These are phyloP conservation scores for Tolypocladium tundrense DNA, from an alignment of 2,329 filamentous ascomycete species.

Conservation along the genomic window DNA sequence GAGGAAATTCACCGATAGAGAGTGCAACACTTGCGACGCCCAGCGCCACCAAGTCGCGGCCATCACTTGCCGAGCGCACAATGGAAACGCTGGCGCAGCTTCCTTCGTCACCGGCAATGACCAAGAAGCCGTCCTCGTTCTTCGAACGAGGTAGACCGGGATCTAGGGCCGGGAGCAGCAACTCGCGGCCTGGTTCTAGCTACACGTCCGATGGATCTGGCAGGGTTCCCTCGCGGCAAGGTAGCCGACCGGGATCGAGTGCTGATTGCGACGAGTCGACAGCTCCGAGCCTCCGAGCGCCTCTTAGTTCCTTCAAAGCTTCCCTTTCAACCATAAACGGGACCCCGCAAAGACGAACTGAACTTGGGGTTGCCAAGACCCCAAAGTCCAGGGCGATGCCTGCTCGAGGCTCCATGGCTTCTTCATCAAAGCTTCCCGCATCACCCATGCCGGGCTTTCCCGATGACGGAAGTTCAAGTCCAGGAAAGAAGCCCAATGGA, in stretches of 20 bases:
- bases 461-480: conserved; percentile 24
- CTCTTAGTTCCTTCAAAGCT: conserved; percentile 32
- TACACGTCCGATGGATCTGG: conserved; percentile 51
- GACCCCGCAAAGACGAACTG: conserved; percentile 27
- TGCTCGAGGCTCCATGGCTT: conserved; percentile 11
- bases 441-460: conserved; percentile 11
- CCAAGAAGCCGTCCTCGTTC: conserved; percentile 59
- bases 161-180: conserved; percentile 33
- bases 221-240: conserved; percentile 36
- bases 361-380: conserved; percentile 9
- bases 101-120: conserved; percentile 64
- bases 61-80: conserved; percentile 72
- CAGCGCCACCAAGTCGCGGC: conserved; percentile 19
- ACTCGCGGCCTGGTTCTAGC: conserved; percentile 45
- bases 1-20: background rate
- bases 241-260: conserved; percentile 46
- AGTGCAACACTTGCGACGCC: conserved; percentile 7
- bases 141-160: conserved; percentile 54
- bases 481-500: conserved; percentile 21
- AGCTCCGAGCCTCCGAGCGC: conserved; percentile 29
- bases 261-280: conserved; percentile 32
- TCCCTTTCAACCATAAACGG: conserved; percentile 32
- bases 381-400: conserved; percentile 13
- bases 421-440: conserved; percentile 14
- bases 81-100: conserved; percentile 74